Percentiles rank a stretch among this genome's conserved stretches.
These are phyloP conservation scores for Nemophila menziesii DNA, from an alignment of 257 asterid species.

Conservation along the genomic window DNA sequence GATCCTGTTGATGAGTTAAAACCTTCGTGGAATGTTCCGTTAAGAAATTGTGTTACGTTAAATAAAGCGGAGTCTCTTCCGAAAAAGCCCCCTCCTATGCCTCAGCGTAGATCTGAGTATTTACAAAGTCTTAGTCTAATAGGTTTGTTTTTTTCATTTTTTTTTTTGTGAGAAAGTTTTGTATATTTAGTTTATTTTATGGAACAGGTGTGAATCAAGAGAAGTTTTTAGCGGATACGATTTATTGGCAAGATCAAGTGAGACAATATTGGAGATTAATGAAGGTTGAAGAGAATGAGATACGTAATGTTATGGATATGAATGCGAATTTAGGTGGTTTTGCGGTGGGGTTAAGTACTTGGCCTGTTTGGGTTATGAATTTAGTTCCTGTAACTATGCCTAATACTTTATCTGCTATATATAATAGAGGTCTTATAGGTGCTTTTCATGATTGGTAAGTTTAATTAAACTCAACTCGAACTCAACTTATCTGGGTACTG, in stretches of 20 bases:
- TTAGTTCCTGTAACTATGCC: slow-evolving; percentile 53
- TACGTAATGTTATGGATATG: slow-evolving; percentile 88
- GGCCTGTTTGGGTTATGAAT: slow-evolving; percentile 90
- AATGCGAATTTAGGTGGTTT: slow-evolving; percentile 84
- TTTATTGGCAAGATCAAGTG: slow-evolving; percentile 94
- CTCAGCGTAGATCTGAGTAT: slow-evolving; percentile 76
- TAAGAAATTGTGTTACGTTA: slow-evolving; percentile 38
- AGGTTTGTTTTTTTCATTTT: slow-evolving; percentile 31
- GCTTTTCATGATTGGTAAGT: slow-evolving; percentile 83
- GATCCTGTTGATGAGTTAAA: slow-evolving; percentile 37
- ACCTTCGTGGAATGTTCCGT: slow-evolving; percentile 49
- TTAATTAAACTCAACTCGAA: too few relatives aligned
- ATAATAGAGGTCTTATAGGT: slow-evolving; percentile 70
- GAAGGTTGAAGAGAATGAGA: slow-evolving; percentile 51
- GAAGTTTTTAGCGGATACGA: slow-evolving; percentile 49
- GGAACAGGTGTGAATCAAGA: slow-evolving; percentile 52
- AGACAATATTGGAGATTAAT: slow-evolving; percentile 93
- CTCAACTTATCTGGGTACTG: neutral
- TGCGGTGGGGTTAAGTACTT: slow-evolving; percentile 70
- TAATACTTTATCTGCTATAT: slow-evolving; percentile 68
- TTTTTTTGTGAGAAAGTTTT: neutral
- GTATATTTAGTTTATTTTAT: neutral
- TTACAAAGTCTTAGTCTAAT: slow-evolving; percentile 42
- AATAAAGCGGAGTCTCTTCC: slow-evolving; percentile 14
- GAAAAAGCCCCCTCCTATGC: slow-evolving; percentile 50